phyloP scores from a whole-genome alignment of 2,329 filamentous ascomycete species.

The Monascus ruber region DNA sequence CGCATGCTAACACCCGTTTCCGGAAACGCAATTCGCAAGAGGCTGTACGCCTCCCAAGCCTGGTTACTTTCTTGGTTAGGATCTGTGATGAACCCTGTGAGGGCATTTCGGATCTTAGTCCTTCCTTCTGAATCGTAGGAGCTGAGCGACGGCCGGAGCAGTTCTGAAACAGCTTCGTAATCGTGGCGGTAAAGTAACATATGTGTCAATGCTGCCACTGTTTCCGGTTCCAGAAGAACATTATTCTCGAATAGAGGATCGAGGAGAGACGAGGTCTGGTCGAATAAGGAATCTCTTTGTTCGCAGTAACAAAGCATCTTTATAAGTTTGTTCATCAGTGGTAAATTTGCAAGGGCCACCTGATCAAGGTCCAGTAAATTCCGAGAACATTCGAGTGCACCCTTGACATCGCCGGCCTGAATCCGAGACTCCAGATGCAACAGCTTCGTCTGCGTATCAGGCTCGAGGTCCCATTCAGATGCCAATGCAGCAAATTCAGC shows the following conservation, averaged over 20 bases:
- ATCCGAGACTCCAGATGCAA: conserved; percentile 67
- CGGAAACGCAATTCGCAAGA: conserved; percentile 47
- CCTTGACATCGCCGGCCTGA: conserved; percentile 59
- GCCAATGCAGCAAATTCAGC: conserved; percentile 62
- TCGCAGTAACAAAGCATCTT: conserved; percentile 51
- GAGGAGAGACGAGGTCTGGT: conserved; percentile 60
- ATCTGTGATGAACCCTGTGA: conserved; percentile 60
- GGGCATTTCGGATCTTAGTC: conserved; percentile 50
- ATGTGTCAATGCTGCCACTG: conserved; percentile 60
- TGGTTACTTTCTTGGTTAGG: conserved; percentile 48
- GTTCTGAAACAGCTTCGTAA: conserved; percentile 65
- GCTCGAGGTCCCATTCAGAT: conserved; percentile 50
- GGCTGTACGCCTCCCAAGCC: conserved; percentile 49
- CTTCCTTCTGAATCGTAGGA: conserved; percentile 46
- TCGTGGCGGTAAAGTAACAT: conserved; percentile 67
- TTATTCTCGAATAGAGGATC: conserved; percentile 61
- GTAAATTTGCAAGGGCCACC: conserved; percentile 47
- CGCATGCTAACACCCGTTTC: conserved; percentile 56
- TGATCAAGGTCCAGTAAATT: conserved; percentile 40
- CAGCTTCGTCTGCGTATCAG: conserved; percentile 59
- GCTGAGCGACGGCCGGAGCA: conserved; percentile 56
- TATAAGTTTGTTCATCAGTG: conserved; percentile 60
- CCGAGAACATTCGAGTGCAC: conserved; percentile 45
- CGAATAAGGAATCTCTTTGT: conserved; percentile 49
- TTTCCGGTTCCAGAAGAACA: conserved; percentile 59